Base-by-base conservation (phyloP, 192 early-diverging fungal genomes). In the Linnemannia elongata region DNA sequence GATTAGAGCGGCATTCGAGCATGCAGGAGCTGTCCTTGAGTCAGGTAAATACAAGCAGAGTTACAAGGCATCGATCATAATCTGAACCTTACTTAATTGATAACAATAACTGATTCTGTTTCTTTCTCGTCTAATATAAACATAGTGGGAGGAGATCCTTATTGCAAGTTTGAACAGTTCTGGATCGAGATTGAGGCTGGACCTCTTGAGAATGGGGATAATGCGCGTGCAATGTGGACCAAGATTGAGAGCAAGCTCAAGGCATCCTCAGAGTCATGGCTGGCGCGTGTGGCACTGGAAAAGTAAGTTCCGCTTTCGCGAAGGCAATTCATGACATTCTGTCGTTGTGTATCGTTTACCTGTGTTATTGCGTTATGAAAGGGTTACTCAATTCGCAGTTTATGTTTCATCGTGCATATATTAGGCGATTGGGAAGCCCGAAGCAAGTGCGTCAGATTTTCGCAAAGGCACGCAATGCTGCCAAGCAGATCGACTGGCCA, bases 131-230 rank as follows among this genome's bases (percentile, higher is more conserved):
- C 4, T 13, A 13, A 74, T 30, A 24, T 24, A 1, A 24, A 24
- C 24, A 38, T 86, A 86, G 85, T 80, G 27, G 85, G 85, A 0
- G 85, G 85, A 27, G 85, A 87, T 49, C 85, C 85, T 0, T 77
- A 74, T 30, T 87, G 75, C 44, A 74, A 54, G 35, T 33, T 87
- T 9, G 79, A 87, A 33, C 52, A 68, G 30, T 45, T 74, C 10
- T 87, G 85, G 85, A 81, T 87, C 38, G 85, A 87, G 15, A 63
- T 87, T 17, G 80, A 81, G 60, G 80, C 42, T 42, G 72, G 33
- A 7, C 18, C 7, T 1, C 41, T 77, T n/a, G 85, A 76, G 18
- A 60, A 81, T 13, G 36, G 44, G 8, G 72, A 68, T 0, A 72
- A 78, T 30, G 76, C 85, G 9, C 85, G 85, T 9, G 47, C 41